These are phyloP conservation scores for Pseudocercospora macadamiae DNA, from an alignment of 2,329 filamentous ascomycete genomes.

Conservation along the genomic window DNA sequence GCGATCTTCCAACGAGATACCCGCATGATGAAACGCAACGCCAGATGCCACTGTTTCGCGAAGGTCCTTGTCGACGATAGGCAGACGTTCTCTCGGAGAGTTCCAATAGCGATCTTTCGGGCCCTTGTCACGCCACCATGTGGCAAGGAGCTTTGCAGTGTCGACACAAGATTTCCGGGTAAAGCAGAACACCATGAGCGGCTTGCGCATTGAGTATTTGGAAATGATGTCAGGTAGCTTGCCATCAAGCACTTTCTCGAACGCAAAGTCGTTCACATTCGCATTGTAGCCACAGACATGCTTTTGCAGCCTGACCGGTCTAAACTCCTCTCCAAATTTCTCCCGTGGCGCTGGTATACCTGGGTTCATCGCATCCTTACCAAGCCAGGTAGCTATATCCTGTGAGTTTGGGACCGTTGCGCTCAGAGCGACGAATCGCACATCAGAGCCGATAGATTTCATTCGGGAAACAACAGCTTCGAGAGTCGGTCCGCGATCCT, in stretches of 20 bases:
- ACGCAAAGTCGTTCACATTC: conserved; percentile 71
- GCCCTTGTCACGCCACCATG: conserved; percentile 62
- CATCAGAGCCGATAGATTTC: conserved; percentile 75
- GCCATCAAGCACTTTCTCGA: conserved; percentile 69
- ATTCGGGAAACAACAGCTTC: conserved; percentile 85
- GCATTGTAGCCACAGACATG: conserved; percentile 70
- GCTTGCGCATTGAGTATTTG: conserved; percentile 70
- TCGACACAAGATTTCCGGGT: conserved; percentile 70
- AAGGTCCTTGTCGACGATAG: conserved; percentile 63
- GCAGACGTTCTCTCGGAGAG: conserved; percentile 55
- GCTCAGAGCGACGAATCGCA: conserved; percentile 79
- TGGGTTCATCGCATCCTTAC: conserved; percentile 62
- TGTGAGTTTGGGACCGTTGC: conserved; percentile 82
- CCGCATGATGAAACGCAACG: conserved; percentile 82
- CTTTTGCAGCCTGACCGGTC: conserved; percentile 76
- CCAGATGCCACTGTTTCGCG: conserved; percentile 48
- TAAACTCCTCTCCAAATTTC: conserved; percentile 76
- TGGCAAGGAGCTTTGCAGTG: conserved; percentile 69
- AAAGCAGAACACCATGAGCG: conserved; percentile 81
- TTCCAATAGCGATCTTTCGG: conserved; percentile 65
- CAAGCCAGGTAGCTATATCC: conserved; percentile 80
- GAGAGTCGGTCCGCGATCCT: conserved; percentile 74
- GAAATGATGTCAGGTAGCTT: conserved; percentile 68
- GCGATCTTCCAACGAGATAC: conserved; percentile 67
- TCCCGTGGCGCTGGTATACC: conserved; percentile 67